A percentile compares a stretch with the other conserved stretches of the same genome.
Evolutionary conservation across 192 early-diverging fungal genomes (phyloP).

Genomic region (Coemansia sp.): DNA sequence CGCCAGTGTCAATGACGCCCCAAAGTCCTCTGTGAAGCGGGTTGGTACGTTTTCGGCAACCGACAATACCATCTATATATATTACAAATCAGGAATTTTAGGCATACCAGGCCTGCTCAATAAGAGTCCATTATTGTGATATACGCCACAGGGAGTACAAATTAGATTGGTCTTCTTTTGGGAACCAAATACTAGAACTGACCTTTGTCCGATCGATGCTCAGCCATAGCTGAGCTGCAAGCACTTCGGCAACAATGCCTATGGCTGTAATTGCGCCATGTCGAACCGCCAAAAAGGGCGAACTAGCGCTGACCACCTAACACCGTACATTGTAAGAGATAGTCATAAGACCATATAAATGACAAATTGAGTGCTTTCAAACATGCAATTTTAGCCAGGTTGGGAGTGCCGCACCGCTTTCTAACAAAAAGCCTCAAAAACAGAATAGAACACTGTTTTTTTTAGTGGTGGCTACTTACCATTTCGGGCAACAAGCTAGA

Average conservation of each 20-base stretch:
- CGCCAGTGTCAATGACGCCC: slow-evolving; percentile 56
- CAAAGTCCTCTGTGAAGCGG: slow-evolving; percentile 61
- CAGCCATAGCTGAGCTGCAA: slow-evolving; percentile 19
- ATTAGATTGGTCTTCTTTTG: neutral
- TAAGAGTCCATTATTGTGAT: neutral
- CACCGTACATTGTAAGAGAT: neutral
- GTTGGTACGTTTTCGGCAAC: slow-evolving; percentile 29
- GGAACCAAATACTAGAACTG: neutral
- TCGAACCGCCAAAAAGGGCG: slow-evolving; percentile 55
- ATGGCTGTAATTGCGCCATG: slow-evolving; percentile 48
- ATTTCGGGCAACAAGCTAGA: slow-evolving; percentile 60
- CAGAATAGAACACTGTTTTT: neutral
- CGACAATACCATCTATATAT: slow-evolving; percentile 30
- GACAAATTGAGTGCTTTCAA: neutral
- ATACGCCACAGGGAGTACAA: neutral
- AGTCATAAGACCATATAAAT: neutral
- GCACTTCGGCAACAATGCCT: slow-evolving; percentile 39
- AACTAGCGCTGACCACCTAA: slow-evolving; percentile 36
- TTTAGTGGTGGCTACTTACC: slow-evolving; percentile 38
- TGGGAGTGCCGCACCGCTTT: neutral
- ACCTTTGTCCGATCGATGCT: slow-evolving; percentile 20
- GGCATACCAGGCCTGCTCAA: neutral
- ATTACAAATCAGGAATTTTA: neutral
- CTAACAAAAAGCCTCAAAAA: neutral
- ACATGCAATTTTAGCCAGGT: neutral